Evolutionary conservation across 805 yeast genomes (phyloP), one percentile per base, ranked within the genome.

Genomic region (Hyphopichia homilentoma): DNA sequence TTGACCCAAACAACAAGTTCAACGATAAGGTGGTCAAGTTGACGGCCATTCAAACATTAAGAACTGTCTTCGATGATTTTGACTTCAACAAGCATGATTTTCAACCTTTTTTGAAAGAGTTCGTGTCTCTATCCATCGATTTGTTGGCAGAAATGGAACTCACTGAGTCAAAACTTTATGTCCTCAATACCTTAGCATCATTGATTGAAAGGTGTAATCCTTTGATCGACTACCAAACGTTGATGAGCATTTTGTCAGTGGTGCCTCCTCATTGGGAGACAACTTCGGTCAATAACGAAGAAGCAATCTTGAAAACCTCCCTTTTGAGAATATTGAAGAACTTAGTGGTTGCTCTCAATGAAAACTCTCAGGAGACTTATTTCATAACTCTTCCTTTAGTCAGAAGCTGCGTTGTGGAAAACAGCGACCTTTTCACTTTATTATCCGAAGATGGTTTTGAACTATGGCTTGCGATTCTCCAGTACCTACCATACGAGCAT

Each of bases 401-500:
- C 16, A 59, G 63, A 8, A 73, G 82, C 29, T 81, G 93, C 47
- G 78, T 84, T 42, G 71, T 79, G 1, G 62, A 48, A 14, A 33
- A 44, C 11, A 48, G 61, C 1, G 62, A 54, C 18, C 35, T 43
- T 22, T 62, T 65, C 14, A 73, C 87, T 1, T 62, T 84, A 33
- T 54, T 89, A 7, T 70, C 81, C 13, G 97, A 89, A 50, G 97
- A 89, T 59, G 96, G 94, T 0, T 78, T 75, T 49, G 95, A 86
- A 35, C 63, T 89, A 25, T 87, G 96, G 95, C 64, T 73, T n/a
- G 67, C 81, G 1, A 53, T 84, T 2, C 52, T 87, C 32, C 84
- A 77, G 40, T 77, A 79, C 39, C 73, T 73, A 33, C 84, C 90
- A 1, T 4, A 24, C 35, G n/a, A 32, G 39, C 61, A 68, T 4